Base-by-base conservation (phyloP, 2,329 filamentous ascomycete genomes). In the Hymenoscyphus fraxineus region DNA sequence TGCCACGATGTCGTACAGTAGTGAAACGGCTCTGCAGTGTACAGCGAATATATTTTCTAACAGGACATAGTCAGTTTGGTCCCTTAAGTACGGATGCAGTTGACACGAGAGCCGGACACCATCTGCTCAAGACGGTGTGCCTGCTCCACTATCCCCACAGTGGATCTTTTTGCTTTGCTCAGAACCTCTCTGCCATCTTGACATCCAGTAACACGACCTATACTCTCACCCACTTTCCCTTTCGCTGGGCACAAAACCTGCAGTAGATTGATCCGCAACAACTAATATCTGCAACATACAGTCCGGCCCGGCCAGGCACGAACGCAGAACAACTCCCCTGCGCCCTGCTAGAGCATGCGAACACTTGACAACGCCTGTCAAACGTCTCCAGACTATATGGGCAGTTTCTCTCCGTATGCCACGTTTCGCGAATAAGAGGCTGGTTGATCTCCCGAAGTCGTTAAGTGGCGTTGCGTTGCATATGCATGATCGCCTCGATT, bases 321-420 rank as follows among this genome's bases (percentile, higher is more conserved):
- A 63, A 62, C 56, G 62, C 68, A 67, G 61, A 58, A 65, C 35
- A 13, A 32, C 40, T 54, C 47, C 35, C 51, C 51, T 41, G 32
- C 44, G 13, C 32, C 55, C 6, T 22, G n/a, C n/a, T 16, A 27
- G 1, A n/a, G 44, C 22, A 10, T 54, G 44, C 44, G 19, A 51
- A 47, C 44, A 47, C 44, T 47, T n/a, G 19, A 19, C n/a, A 22
- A 47, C 19, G n/a, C 44, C 44, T 22, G 44, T 22, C 13, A 51
- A 22, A 51, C 22, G 44, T 51, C 19, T 51, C 22, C 10, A 19
- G 10, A 12, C 19, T 31, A 19, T 27, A 9, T 54, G n/a, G 10
- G 4, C 35, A n/a, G 51, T 59, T 64, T 64, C 66, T 67, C 66
- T 69, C 69, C 65, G 66, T 60, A 64, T 67, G 69, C 69, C 69